Percentiles rank a stretch among this genome's conserved stretches.
Conservation (phyloP, 1,284 basidiomycete species). For the Ustilago loliicola region DNA sequence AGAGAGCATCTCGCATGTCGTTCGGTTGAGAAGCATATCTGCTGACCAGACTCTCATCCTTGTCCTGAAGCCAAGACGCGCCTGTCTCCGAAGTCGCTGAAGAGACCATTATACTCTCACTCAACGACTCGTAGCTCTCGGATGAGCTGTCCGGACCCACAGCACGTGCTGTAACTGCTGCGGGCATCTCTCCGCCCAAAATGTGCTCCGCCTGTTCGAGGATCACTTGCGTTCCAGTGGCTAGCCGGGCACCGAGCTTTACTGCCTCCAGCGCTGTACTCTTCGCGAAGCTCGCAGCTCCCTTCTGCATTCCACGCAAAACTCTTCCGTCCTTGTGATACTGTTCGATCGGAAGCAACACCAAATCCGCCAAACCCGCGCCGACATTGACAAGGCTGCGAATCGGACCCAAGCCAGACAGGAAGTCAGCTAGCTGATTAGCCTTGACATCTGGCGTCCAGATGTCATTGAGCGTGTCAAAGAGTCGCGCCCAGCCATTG, state of each 20-base stretch:
- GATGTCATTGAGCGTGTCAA: constrained; percentile 91
- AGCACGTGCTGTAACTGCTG: constrained; percentile 78
- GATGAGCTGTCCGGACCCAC: constrained; percentile 67
- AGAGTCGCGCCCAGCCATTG: constrained; percentile 87
- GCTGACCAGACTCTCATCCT: constrained; percentile 74
- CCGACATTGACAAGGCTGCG: constrained; percentile 91
- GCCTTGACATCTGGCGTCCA: constrained; percentile 99
- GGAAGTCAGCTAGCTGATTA: constrained; percentile 94
- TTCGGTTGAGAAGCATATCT: constrained; percentile 90
- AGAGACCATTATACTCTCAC: constrained; percentile 36
- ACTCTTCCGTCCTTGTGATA: constrained; percentile 97
- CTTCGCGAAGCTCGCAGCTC: constrained; percentile 89
- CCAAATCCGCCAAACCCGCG: constrained; percentile 92
- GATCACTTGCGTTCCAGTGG: constrained; percentile 96
- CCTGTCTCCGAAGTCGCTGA: constrained; percentile 9
- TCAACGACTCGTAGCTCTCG: constrained; percentile 35
- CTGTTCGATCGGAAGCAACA: constrained; percentile 94
- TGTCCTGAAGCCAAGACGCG: constrained; percentile 5
- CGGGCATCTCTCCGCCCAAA: constrained; percentile 77
- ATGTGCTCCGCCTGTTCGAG: constrained; percentile 95
- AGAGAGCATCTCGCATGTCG: constrained; percentile 87
- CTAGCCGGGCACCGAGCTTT: constrained; percentile 91
- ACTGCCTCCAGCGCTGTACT: constrained; percentile 94
- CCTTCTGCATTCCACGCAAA: constrained; percentile 91
- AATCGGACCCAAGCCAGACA: constrained; percentile 96